phyloP scores from a whole-genome alignment of 2,329 filamentous ascomycete genomes.

The Taxawa tesnikishii region DNA sequence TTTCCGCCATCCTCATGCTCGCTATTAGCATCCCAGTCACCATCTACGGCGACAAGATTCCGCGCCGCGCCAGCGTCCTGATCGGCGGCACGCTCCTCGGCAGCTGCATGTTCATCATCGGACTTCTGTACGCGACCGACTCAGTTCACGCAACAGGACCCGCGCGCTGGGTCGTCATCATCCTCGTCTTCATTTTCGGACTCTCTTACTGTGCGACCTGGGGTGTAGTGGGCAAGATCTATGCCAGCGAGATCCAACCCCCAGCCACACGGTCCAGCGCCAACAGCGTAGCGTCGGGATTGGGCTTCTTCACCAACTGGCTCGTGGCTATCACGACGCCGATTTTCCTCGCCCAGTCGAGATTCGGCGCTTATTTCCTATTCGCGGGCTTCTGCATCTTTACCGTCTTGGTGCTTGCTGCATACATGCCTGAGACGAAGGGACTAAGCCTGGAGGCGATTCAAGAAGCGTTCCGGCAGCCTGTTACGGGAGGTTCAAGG shows the following conservation, averaged over 20 bases:
- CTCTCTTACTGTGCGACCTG: constrained; percentile 36
- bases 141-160: constrained; percentile 6
- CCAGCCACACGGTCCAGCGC: constrained; percentile 40
- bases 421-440: constrained; percentile 8
- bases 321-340: constrained; percentile 31
- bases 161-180: constrained; percentile 37
- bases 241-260: constrained; percentile 45
- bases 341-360: constrained; percentile 33
- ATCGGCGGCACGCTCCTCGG: constrained; percentile 39
- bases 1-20: constrained; percentile 45
- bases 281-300: constrained; percentile 38
- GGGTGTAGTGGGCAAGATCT: constrained; percentile 45
- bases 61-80: constrained; percentile 41
- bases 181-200: constrained; percentile 36
- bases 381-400: constrained; percentile 17
- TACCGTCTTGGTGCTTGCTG: constrained; percentile 6
- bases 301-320: constrained; percentile 34
- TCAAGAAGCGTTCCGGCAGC: constrained; percentile 3
- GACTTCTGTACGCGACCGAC: constrained; percentile 34
- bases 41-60: constrained; percentile 43
- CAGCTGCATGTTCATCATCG: constrained; percentile 41
- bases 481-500: background rate
- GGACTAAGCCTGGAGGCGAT: constrained; percentile 7
- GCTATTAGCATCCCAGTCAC: constrained; percentile 40
- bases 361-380: constrained; percentile 21